Evolutionary conservation across 129 eudicot genomes (phyloP), one percentile per base, ranked within the genome.

Genomic region (Centrapalus pauciflorus): DNA sequence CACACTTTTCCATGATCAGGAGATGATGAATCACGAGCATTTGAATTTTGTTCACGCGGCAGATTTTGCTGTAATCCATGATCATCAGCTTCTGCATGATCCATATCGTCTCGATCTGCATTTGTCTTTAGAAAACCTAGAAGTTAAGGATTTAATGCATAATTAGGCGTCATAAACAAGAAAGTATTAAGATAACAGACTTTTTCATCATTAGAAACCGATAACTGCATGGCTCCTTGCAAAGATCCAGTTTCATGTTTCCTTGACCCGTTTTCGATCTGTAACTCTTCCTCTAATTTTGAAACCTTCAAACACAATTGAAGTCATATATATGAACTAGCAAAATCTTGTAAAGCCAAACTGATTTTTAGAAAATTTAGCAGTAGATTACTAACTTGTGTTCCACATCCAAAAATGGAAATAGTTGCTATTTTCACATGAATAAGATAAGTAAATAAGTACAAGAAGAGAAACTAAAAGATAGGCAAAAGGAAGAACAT

Each of bases 261-360:
- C n/a, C n/a, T n/a, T 69, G 83, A 41, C 24, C 81, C 85, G 58
- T 37, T 84, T 76, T 87, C 87, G 76, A 82, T 86, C 51, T 84
- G 84, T 73, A 89, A 63, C 69, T 76, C 84, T 45, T 89, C 88
- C 50, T 77, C 83, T 58, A 94, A 77, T 50, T 75, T 77, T 56
- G 86, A 73, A 71, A 94, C 95, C 99, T 94, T 79, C 26, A 27
- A 48, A 35, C 29, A 58, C 64, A 65, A 14, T 14, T 65, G 34
- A 7, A 14, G 33, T 5, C 21, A 30, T 55, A 54, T 37, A n/a
- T 54, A 68, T 3, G 2, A 50, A 19, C 21, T 50, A 12, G 7
- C 49, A 13, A 67, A 17, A 2, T 20, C 45, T 38, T 38, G 2
- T 26, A 41, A 26, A 28, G 10, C 23, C 10, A 19, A 19, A 20